Evolutionary conservation across 768 basidiomycete species (phyloP), one percentile per base, ranked within the genome.

Genomic region (Naganishia antarctica): DNA sequence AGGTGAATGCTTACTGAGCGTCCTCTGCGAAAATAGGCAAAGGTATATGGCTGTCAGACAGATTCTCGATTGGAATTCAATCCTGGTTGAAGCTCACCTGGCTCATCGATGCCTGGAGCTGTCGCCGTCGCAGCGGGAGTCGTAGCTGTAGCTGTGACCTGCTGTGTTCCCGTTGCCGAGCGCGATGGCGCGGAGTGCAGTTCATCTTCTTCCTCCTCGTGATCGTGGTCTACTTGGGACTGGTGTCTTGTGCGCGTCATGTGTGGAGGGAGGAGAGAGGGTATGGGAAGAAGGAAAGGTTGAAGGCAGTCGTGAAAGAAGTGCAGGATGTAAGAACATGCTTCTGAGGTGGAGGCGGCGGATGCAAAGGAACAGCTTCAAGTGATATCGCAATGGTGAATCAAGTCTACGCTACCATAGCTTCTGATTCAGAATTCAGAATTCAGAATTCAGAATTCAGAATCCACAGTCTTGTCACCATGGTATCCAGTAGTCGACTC

Each of bases 231-330:
- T 16, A 51, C 50, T 25, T 51, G 50, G 1, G 29, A 31, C 23
- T 51, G 50, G n/a, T 51, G 50, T 31, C 50, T 21, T n/a, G 50
- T 51, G 2, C 50, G 28, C 3, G 50, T 51, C 50, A 51, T 51
- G 28, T 49, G 11, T 12, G 47, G 23, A 25, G 11, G 7, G 18
- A 25, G 11, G 47, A 25, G 23, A 49, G 47, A 29, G 13, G 18
- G 7, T 7, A 49, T 9, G 47, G 7, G 47, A 12, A 13, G 47
- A 28, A 26, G 28, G 25, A 44, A 12, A n/a, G 6, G n/a, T 44
- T 12, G n/a, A 44, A 18, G 5, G 13, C 13, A 44, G 37, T 16
- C 37, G 7, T 16, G 37, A 40, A 7, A 16, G n/a, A n/a, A n/a
- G n/a, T n/a, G n/a, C n/a, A n/a, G n/a, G n/a, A n/a, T n/a, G n/a